Percentiles rank a stretch among this genome's conserved stretches.
phyloP scores from a whole-genome alignment of 148 eudicot species.

The Pouteria glomerata region DNA sequence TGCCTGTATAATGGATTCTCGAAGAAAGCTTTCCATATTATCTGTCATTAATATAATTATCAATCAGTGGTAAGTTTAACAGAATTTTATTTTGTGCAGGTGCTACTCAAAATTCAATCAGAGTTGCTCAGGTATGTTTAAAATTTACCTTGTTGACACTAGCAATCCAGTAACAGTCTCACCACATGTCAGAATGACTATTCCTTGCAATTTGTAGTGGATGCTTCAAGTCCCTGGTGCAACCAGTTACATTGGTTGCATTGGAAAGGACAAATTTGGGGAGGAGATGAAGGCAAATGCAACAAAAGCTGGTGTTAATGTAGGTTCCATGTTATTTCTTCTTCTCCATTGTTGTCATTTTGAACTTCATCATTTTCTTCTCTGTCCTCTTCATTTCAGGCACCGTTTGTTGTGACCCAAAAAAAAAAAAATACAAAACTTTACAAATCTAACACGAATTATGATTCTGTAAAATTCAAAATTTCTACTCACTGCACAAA shows the following conservation, averaged over 20 bases:
- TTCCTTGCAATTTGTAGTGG: conserved; percentile 53
- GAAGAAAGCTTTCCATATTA: neutral
- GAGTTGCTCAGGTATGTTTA: conserved; percentile 80
- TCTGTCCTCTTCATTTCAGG: neutral
- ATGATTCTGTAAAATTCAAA: too few relatives aligned
- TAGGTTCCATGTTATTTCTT: conserved; percentile 14
- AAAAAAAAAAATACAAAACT: too few relatives aligned
- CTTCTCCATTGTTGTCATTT: neutral
- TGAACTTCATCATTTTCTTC: neutral
- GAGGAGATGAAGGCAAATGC: conserved; percentile 89
- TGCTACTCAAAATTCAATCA: conserved; percentile 93
- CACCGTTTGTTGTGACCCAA: too few relatives aligned
- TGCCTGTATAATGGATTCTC: neutral
- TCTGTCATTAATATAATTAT: neutral
- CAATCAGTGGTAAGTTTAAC: neutral
- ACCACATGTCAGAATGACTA: neutral
- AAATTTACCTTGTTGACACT: neutral
- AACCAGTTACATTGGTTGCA: conserved; percentile 83
- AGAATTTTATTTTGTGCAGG: conserved; percentile 40
- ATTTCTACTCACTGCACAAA: too few relatives aligned
- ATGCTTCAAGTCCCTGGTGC: conserved; percentile 91
- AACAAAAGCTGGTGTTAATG: conserved; percentile 75
- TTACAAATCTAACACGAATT: too few relatives aligned
- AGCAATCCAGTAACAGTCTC: neutral
- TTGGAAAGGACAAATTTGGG: conserved; percentile 97